A percentile compares a stretch with the other conserved stretches of the same genome.
phyloP scores from a whole-genome alignment of 2,329 filamentous ascomycete species.

The Lachnellula occidentalis region DNA sequence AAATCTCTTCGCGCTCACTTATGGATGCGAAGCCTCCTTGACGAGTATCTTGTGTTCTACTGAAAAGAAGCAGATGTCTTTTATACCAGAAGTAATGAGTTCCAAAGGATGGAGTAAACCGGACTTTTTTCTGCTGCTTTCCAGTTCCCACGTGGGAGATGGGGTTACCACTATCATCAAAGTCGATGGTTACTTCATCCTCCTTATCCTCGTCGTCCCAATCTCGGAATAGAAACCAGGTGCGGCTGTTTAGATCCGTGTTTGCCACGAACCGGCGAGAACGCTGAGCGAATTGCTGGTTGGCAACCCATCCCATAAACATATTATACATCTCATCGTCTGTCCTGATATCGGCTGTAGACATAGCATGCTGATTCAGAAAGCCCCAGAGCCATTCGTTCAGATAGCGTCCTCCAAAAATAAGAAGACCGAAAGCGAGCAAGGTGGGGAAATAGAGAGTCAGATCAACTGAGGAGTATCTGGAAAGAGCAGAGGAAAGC shows the following conservation, averaged over 20 bases:
- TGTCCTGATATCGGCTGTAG: slow-evolving; percentile 58
- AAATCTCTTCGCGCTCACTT: slow-evolving; percentile 54
- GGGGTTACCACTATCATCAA: slow-evolving; percentile 24
- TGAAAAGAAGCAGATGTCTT: slow-evolving; percentile 51
- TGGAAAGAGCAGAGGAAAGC: slow-evolving; percentile 46
- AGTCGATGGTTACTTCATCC: slow-evolving; percentile 28
- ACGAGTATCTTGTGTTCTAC: slow-evolving; percentile 45
- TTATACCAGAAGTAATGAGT: slow-evolving; percentile 65
- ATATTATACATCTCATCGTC: slow-evolving; percentile 72
- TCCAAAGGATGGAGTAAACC: slow-evolving; percentile 63
- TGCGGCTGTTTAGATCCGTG: slow-evolving; percentile 51
- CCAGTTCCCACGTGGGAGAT: slow-evolving; percentile 29
- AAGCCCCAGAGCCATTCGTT: slow-evolving; percentile 42
- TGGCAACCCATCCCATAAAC: slow-evolving; percentile 63
- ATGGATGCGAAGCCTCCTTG: slow-evolving; percentile 35
- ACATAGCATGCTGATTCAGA: slow-evolving; percentile 54
- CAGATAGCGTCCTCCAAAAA: slow-evolving; percentile 49
- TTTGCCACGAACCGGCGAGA: slow-evolving; percentile 61
- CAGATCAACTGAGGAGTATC: slow-evolving; percentile 56
- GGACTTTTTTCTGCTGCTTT: slow-evolving; percentile 36
- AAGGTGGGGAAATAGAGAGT: slow-evolving; percentile 57
- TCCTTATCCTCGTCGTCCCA: slow-evolving; percentile 42
- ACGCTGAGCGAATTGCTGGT: slow-evolving; percentile 53
- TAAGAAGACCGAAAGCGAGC: slow-evolving; percentile 43
- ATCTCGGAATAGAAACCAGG: slow-evolving; percentile 41